Conservation (phyloP, 257 asterid genomes). For the Rauvolfia tetraphylla region DNA sequence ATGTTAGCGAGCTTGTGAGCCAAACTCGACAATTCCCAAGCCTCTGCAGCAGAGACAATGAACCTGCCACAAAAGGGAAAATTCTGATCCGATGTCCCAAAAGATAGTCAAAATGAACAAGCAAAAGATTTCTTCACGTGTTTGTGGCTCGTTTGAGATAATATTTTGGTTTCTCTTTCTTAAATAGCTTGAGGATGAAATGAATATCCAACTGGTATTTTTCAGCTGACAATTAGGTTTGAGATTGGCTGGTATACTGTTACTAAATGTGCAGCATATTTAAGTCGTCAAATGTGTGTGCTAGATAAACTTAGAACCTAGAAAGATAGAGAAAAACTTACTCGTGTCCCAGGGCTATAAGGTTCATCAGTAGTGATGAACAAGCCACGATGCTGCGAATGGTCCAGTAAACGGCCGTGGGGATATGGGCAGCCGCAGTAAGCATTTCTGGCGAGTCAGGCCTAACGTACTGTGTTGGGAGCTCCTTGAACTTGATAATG, state of each 20-base stretch:
- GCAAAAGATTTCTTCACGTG: not conserved
- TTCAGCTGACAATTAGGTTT: too few relatives aligned
- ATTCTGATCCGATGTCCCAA: not conserved
- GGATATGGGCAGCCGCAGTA: constrained; percentile 28
- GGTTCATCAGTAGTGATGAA: constrained; percentile 51
- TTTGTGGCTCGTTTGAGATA: not conserved
- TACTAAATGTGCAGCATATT: not conserved
- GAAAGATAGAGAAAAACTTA: constrained; percentile 23
- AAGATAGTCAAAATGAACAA: not conserved
- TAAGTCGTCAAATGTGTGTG: not conserved
- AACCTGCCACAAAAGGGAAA: constrained; percentile 5
- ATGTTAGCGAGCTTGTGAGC: constrained; percentile 28
- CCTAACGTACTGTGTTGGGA: constrained; percentile 18
- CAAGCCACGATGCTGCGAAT: constrained; percentile 64
- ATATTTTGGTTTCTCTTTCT: not conserved
- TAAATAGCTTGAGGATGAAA: too few relatives aligned
- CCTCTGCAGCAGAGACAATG: constrained; percentile 20
- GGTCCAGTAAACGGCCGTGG: constrained; percentile 61
- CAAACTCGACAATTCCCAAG: constrained; percentile 32
- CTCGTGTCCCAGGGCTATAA: constrained; percentile 73
- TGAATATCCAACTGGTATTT: too few relatives aligned
- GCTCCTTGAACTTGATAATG: constrained; percentile 35
- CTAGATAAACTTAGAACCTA: not conserved
- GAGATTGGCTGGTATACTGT: too few relatives aligned
- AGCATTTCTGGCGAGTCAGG: constrained; percentile 24